phyloP scores from a whole-genome alignment of 2,329 filamentous ascomycete species.

The Ophiostoma quercus region DNA sequence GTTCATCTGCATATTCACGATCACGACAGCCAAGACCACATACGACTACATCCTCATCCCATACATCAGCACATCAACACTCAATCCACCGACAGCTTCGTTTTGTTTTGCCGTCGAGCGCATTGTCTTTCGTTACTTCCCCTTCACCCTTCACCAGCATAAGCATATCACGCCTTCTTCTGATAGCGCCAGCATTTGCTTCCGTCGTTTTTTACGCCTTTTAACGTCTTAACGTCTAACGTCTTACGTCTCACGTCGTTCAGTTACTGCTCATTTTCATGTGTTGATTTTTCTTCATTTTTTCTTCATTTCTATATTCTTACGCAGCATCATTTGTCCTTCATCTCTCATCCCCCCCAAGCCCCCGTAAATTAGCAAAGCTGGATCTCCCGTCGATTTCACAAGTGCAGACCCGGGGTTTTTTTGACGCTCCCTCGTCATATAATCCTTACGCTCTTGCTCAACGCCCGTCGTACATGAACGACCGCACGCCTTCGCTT shows the following conservation, averaged over 20 bases:
- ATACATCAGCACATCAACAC: background rate
- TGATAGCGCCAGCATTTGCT: slow-evolving; percentile 17
- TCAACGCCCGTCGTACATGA: slow-evolving; percentile 62
- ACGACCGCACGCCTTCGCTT: slow-evolving; percentile 63
- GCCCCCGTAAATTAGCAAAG: slow-evolving; percentile 55
- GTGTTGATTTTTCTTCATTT: slow-evolving; percentile 9
- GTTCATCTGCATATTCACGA: slow-evolving; percentile 11
- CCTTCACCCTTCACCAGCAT: slow-evolving; percentile 2
- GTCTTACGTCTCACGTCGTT: slow-evolving; percentile 17
- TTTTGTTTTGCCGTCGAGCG: slow-evolving; percentile 12
- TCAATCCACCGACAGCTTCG: background rate
- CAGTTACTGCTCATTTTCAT: slow-evolving; percentile 11
- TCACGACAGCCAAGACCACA: slow-evolving; percentile 7
- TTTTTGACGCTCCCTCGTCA: slow-evolving; percentile 62
- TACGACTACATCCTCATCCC: background rate
- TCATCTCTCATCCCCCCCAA: background rate
- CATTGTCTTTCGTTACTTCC: background rate
- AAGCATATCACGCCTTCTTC: background rate
- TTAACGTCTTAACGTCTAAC: slow-evolving; percentile 12
- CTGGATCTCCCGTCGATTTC: slow-evolving; percentile 89
- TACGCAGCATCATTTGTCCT: slow-evolving; percentile 9
- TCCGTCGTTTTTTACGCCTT: slow-evolving; percentile 10
- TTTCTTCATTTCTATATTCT: slow-evolving; percentile 14
- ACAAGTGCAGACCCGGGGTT: slow-evolving; percentile 74
- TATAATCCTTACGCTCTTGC: slow-evolving; percentile 59